Evolutionary conservation across 2,329 filamentous ascomycete genomes (phyloP), one percentile per base, ranked within the genome.

Genomic region (Xylariaceae sp.): DNA sequence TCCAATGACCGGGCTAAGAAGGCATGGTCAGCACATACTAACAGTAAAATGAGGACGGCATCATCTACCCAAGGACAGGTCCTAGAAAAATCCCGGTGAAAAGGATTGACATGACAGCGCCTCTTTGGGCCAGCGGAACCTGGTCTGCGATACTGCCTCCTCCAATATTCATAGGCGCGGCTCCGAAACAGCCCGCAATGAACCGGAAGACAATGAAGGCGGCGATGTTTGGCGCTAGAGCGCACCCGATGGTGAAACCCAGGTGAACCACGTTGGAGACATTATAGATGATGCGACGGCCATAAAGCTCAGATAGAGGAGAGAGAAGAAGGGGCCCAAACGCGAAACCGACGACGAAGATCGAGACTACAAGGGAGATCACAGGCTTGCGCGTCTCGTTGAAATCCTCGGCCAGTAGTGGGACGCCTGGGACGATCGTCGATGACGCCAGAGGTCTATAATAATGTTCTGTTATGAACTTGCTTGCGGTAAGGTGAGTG

Each of bases 321-420:
- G 79, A 79, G 48, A 78, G 74, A 4, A 81, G 62, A 2, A 75
- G 65, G 0, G 81, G 80, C 0, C 81, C 81, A 26, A 80, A 72
- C 16, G 75, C 76, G 47, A 79, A 78, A 32, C 83, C 82, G 0
- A 85, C 73, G 2, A 87, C 75, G 66, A 83, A 82, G 14, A 86
- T 75, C 0, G 79, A 81, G 2, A 85, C 78, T 48, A n/a, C n/a
- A n/a, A n/a, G n/a, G n/a, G n/a, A n/a, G n/a, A n/a, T n/a, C n/a
- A n/a, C n/a, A n/a, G n/a, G n/a, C n/a, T n/a, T n/a, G n/a, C n/a
- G n/a, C n/a, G n/a, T n/a, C n/a, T n/a, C n/a, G n/a, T n/a, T n/a
- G n/a, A n/a, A n/a, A n/a, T n/a, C n/a, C n/a, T n/a, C n/a, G n/a
- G n/a, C n/a, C n/a, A n/a, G n/a, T n/a, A n/a, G n/a, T n/a, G n/a